A percentile compares a stretch with the other conserved stretches of the same genome.
phyloP scores from a whole-genome alignment of 805 yeast genomes.

The Debaryomyces tyrocola region DNA sequence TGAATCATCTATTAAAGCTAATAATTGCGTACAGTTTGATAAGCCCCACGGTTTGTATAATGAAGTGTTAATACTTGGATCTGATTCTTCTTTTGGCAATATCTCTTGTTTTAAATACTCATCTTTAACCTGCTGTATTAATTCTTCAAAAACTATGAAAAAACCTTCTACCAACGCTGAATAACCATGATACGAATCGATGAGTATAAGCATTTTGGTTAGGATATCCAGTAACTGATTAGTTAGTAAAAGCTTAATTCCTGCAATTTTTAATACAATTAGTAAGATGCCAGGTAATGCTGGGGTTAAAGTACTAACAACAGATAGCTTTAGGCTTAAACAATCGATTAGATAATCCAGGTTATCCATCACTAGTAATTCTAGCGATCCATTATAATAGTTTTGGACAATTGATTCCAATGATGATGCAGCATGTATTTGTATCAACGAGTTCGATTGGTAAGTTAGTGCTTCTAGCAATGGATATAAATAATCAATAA shows the following conservation, averaged over 20 bases:
- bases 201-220: constrained; percentile 67
- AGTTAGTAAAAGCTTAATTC: constrained; percentile 54
- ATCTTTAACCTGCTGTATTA: constrained; percentile 43
- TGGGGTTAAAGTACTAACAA: constrained; percentile 68
- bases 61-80: constrained; percentile 11
- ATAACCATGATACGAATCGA: constrained; percentile 87
- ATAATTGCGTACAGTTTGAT: constrained; percentile 41
- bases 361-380: constrained; percentile 58
- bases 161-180: constrained; percentile 68
- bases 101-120: constrained; percentile 6
- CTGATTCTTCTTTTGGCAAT: constrained; percentile 1
- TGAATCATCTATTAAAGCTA: constrained; percentile 42
- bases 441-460: constrained; percentile 43
- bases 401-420: constrained; percentile 48
- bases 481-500: constrained; percentile 72
- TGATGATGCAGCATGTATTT: constrained; percentile 55
- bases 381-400: constrained; percentile 56
- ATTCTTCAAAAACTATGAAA: constrained; percentile 65
- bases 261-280: constrained; percentile 70
- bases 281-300: constrained; percentile 68
- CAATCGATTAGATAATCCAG: constrained; percentile 81
- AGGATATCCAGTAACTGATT: constrained; percentile 71
- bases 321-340: constrained; percentile 66
- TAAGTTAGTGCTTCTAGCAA: constrained; percentile 70
- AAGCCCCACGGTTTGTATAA: constrained; percentile 63